Evolutionary conservation across 202 grass and related monocot genomes (phyloP), one percentile per base, ranked within the genome.

Genomic region (Panicum hallii): DNA sequence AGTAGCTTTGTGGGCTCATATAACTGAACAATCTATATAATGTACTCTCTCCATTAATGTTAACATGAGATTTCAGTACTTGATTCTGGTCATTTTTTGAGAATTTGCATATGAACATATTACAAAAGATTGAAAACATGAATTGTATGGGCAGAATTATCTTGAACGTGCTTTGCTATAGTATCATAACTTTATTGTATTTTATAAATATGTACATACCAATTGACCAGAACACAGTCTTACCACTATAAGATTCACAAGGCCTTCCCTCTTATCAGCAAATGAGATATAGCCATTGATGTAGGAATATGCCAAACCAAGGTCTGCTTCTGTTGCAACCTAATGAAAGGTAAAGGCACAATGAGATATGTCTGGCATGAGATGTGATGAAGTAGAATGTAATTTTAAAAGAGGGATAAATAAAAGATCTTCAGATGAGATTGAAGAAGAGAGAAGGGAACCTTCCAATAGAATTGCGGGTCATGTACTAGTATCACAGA

Each of bases 221-320:
- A 36, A 67, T 40, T 64, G 46, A 78, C 40, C 4, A 73, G 7
- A 73, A 14, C 4, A 16, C 53, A 9, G 14, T 53, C 1, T 77
- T 95, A 98, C 95, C 89, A 90, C 66, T 23, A 98, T 73, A 84
- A 93, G 83, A 81, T 98, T 88, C 42, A 95, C 50, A 75, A 98
- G 92, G 4, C 95, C 95, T 23, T 97, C 79, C 81, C 69, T 82
- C 58, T 90, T 74, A 87, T 98, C 93, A 75, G 82, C 87, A 57
- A 98, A 95, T 13, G 95, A 92, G 69, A 93, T 90, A 69, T 81
- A 90, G n/a, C 93, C 87, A n/a, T 95, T 90, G 74, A 98, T 92
- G 53, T 98, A 98, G 22, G 93, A 88, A 61, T 92, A 88, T 79
- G 95, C 95, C 26, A 98, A 85, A 7, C 95, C 95, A 73, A 98